Evolutionary conservation across 108 stramenopile species (phyloP), one percentile per base, ranked within the genome.

Genomic region (Nannochloropsis oceanica): DNA sequence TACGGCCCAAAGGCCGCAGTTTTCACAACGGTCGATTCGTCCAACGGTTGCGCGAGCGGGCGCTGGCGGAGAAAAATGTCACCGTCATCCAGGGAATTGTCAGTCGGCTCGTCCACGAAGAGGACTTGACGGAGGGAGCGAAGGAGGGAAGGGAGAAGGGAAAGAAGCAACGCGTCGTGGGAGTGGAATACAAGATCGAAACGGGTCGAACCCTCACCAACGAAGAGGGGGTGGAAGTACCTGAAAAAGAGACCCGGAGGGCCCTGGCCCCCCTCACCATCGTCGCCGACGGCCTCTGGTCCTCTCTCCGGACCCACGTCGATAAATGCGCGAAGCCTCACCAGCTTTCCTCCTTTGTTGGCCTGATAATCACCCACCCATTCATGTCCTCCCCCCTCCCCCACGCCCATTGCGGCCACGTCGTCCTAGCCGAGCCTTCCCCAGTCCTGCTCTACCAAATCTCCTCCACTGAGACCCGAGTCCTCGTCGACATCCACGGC

Each of bases 371-470:
- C 26, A 73, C 85, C n/a, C 91, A 91, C 82, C 82, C 85, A 11
- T 25, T 84, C 42, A 44, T 85, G 79, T 59, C 43, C 20, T 50
- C 89, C 44, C 90, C 90, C n/a, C 86, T 91, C 34, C 91, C 91
- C 12, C 89, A 91, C 84, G 44, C 79, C 27, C 86, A 90, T 80
- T 88, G 86, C 43, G 91, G 91, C 26, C 91, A 91, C 26, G 91
- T 91, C 22, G 83, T 90, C 24, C 83, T 91, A 22, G 88, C 90
- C 7, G 84, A 90, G 43, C 91, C 91, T 12, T 87, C 84, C 0
- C 91, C 91, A 25, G 84, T 89, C 80, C 88, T 91, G 11, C 86
- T 90, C 84, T 91, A 91, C 82, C 91, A 91, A 79, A 91, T 91
- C 86, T 79, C 79, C 79, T 46, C 91, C 18, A 89, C 88, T 8